Percentiles rank a stretch among this genome's conserved stretches.
These are phyloP conservation scores for Saccharum spontaneum DNA, from an alignment of 176 grass and related monocot species.

Conservation along the genomic window DNA sequence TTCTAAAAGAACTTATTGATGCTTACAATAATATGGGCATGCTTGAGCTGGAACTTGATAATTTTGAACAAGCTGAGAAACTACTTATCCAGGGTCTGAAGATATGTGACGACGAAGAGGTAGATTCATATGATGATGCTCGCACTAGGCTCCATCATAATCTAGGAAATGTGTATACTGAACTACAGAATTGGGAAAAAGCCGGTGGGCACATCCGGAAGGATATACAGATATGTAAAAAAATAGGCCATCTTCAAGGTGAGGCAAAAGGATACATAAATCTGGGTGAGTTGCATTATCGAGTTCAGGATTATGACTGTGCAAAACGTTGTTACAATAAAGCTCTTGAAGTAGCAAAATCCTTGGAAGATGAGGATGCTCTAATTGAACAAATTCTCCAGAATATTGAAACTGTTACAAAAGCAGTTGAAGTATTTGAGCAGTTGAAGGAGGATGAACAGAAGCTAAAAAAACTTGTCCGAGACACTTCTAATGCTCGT, in stretches of 20 bases:
- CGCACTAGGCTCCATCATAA: slow-evolving; percentile 87
- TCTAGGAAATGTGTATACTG: slow-evolving; percentile 88
- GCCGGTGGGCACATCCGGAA: slow-evolving; percentile 66
- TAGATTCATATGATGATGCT: slow-evolving; percentile 74
- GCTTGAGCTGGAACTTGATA: slow-evolving; percentile 91
- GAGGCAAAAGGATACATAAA: slow-evolving; percentile 95
- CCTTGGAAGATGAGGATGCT: slow-evolving; percentile 78
- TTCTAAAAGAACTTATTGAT: slow-evolving; percentile 89
- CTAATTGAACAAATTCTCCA: slow-evolving; percentile 64
- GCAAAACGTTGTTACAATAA: slow-evolving; percentile 78
- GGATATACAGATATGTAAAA: slow-evolving; percentile 84
- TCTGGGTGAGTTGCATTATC: slow-evolving; percentile 69
- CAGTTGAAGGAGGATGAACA: slow-evolving; percentile 75
- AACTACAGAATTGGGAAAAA: slow-evolving; percentile 65
- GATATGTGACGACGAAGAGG: slow-evolving; percentile 95
- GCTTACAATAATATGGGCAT: slow-evolving; percentile 93
- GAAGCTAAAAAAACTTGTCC: slow-evolving; percentile 78
- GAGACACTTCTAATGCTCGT: slow-evolving; percentile 50
- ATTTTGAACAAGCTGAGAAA: slow-evolving; percentile 74
- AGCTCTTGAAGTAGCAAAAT: slow-evolving; percentile 53
- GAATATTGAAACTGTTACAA: slow-evolving; percentile 72
- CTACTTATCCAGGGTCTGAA: slow-evolving; percentile 67
- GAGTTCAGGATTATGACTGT: slow-evolving; percentile 56
- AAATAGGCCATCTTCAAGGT: slow-evolving; percentile 77
- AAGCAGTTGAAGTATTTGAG: slow-evolving; percentile 64